Evolutionary conservation across 768 basidiomycete species (phyloP).

Genomic region (Pleurotus eryngii): DNA sequence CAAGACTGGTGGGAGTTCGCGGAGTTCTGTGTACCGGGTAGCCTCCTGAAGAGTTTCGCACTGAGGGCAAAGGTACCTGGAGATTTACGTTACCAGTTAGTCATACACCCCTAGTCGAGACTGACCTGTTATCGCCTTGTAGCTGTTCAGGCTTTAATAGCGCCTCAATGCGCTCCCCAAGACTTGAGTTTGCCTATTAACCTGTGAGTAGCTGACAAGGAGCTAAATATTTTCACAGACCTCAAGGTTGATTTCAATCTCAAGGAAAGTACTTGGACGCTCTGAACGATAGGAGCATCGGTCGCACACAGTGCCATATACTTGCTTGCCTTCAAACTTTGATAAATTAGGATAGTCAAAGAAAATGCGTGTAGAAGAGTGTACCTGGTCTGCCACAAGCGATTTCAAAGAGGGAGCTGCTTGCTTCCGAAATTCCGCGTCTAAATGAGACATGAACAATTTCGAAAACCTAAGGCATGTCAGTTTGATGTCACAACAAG

Average conservation of each 20-base stretch:
- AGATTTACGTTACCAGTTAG: background rate
- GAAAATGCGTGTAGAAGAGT: conserved; percentile 4
- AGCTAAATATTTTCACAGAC: conserved; percentile 29
- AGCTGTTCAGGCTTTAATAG: conserved; percentile 69
- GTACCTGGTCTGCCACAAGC: conserved; percentile 72
- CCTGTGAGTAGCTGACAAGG: background rate
- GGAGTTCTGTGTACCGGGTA: conserved; percentile 69
- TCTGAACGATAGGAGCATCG: conserved; percentile 67
- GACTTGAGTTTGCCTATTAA: conserved; percentile 59
- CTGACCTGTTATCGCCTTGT: conserved; percentile 81
- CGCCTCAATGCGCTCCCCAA: conserved; percentile 71
- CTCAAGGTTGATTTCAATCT: conserved; percentile 84
- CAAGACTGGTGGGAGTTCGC: conserved; percentile 76
- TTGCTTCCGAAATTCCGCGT: conserved; percentile 85
- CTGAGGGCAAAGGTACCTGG: conserved; percentile 75
- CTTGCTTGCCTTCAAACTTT: conserved; percentile 85
- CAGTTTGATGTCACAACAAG: background rate
- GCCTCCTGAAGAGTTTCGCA: conserved; percentile 79
- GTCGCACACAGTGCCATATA: conserved; percentile 78
- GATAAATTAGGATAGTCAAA: background rate
- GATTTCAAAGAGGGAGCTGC: conserved; percentile 55
- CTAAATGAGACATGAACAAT: conserved; percentile 87
- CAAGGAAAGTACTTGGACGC: conserved; percentile 69
- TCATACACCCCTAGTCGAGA: background rate
- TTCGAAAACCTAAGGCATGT: conserved; percentile 75